Percentiles rank a stretch among this genome's conserved stretches.
phyloP scores from a whole-genome alignment of 768 basidiomycete genomes.

The Zangia roseola region DNA sequence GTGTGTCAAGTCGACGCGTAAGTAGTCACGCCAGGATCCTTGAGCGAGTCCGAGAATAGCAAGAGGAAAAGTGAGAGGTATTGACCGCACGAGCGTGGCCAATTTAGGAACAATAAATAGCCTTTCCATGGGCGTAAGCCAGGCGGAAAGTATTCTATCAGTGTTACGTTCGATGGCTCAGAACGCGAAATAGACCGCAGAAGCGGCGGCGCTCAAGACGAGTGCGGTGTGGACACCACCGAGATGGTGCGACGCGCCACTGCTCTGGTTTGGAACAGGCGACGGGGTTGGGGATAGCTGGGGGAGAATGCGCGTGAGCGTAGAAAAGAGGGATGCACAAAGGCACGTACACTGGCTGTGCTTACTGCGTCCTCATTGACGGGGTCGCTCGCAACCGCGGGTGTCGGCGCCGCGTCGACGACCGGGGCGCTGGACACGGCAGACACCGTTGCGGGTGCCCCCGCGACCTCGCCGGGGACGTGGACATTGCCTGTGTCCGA shows the following conservation, averaged over 20 bases:
- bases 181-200: neutral
- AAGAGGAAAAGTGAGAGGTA: too few relatives aligned
- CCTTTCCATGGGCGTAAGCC: too few relatives aligned
- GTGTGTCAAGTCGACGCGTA: too few relatives aligned
- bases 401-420: too few relatives aligned
- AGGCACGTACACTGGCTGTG: constrained; percentile 2
- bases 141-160: too few relatives aligned
- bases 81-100: too few relatives aligned
- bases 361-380: neutral
- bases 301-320: neutral
- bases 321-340: neutral
- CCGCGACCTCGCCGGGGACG: neutral
- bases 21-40: too few relatives aligned
- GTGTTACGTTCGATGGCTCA: neutral
- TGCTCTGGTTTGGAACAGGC: constrained; percentile 2
- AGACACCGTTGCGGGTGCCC: too few relatives aligned
- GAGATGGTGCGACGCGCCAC: constrained; percentile 12
- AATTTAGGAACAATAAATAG: too few relatives aligned
- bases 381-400: neutral
- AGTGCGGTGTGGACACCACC: constrained; percentile 1
- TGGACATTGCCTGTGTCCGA: neutral
- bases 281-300: neutral
- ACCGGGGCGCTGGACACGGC: too few relatives aligned
- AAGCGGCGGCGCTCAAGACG: neutral
- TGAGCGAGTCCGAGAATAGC: too few relatives aligned